Base-by-base conservation (phyloP, 1,284 basidiomycete genomes). In the Erythrobasidium hasegawianum region DNA sequence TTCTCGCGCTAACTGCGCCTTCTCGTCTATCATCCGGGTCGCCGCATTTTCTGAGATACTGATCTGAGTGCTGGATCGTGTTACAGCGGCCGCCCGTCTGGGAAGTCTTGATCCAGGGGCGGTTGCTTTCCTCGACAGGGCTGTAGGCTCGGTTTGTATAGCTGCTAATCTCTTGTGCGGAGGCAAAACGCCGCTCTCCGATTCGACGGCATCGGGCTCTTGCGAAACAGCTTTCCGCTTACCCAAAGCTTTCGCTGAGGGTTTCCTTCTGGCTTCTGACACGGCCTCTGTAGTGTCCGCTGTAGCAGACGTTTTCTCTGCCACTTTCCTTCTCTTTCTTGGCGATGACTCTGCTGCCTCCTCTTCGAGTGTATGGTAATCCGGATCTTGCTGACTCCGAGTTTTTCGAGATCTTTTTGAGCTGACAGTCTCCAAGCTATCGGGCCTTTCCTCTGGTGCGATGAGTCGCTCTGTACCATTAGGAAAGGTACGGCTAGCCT, bases 191-290 rank as follows among this genome's bases (percentile, higher is more conserved):
- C 33, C 5, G 5, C 33, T 33, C n/a, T n/a, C n/a, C 33, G 5
- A 11, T 33, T 11, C 33, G 11, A 33, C 33, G 11, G 4, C 33
- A n/a, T 39, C 50, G 1, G 10, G 10, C 27, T 54, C 59, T n/a
- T 40, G 39, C 29, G 33, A 33, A 40, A 53, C 38, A 14, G 49
- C 45, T 14, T 52, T 39, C 27, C 59, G 47, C 50, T 61, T 61
- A 13, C 59, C 59, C 7, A 61, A 38, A 2, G 59, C 59, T 55
- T 50, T 54, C 1, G 59, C 26, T 9, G 59, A 61, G 10, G 58
- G 58, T 1, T 4, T 14, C n/a, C 11, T 7, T 3, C 14, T n/a
- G n/a, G n/a, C 22, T 10, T 58, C 20, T 1, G 26, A 14, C 1
- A 29, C n/a, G n/a, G n/a, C n/a, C n/a, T n/a, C n/a, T n/a, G 7